Evolutionary conservation across 176 grass and related monocot species (phyloP), one percentile per base, ranked within the genome.

Genomic region (Eremochloa ophiuroides): DNA sequence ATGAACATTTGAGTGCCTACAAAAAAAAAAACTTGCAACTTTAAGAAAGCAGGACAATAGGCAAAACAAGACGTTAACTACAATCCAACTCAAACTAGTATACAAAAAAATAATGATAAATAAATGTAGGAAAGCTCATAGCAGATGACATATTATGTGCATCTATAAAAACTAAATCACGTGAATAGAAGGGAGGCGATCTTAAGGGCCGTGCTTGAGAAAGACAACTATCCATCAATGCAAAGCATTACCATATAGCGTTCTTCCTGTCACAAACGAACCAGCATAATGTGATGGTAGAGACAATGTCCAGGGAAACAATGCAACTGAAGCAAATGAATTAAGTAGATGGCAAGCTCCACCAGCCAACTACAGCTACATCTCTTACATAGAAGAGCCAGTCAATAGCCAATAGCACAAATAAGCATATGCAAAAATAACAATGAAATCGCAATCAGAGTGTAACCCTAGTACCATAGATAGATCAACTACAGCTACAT

Each of bases 151-250:
- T 34, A 47, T 9, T 31, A 30, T 10, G 0, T 31, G 31, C 4
- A 43, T 48, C 1, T 31, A 73, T 17, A 73, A 9, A 26, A 74
- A 73, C 34, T 58, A 20, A 61, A 9, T n/a, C 18, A 68, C 28
- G 42, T 67, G 20, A 80, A 74, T 76, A 44, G 59, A 83, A 80
- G 91, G 84, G 84, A 97, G 94, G 86, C 86, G 75, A 93, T 93
- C 94, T 93, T 97, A 93, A 97, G 88, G 86, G 88, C 84, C 38
- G 79, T 77, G 89, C 88, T 63, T 80, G 31, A 39, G 25, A 81
- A 41, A 80, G 0, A 37, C 12, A n/a, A 7, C 8, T 2, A 82
- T 3, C 39, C 14, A 75, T 30, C 4, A 66, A 60, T 6, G 31
- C 13, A 39, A 59, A 66, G 5, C 20, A 42, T 9, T 43, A 14